Base-by-base conservation (phyloP, 768 basidiomycete species). In the Leccinum variicolor region DNA sequence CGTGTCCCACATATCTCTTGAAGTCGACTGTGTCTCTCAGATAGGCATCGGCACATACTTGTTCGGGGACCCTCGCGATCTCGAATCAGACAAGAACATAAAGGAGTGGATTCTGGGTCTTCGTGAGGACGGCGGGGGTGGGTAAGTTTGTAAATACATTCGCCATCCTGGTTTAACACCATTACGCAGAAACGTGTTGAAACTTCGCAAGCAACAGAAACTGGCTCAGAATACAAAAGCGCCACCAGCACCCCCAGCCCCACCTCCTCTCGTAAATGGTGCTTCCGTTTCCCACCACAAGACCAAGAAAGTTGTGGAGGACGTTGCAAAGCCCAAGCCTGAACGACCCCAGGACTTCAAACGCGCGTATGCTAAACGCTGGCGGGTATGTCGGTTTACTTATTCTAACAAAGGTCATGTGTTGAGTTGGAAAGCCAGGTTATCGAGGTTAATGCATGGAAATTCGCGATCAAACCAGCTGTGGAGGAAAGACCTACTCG, bases 31-130 rank as follows among this genome's bases (percentile, higher is more conserved):
- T 15, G 66, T 88, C 19, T 62, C 71, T 1, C 57, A 77, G 0
- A 56, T 82, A 11, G 86, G 83, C 7, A 68, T 73, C 17, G 68
- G 74, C 23, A 75, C 72, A 3, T 72, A 74, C 4, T 65, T 69
- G 33, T 85, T 43, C 10, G n/a, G 41, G n/a, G 41, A 69, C 28
- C 87, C 87, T 3, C 70, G 72, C 54, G 73, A 77, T 82, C 21
- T 47, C 15, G 46, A 47, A 15, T 47, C 46, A 21, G 46, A 47
- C 13, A 14, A 15, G 8, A 61, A 79, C 28, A 63, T 90, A 23
- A 63, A 62, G 4, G 68, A 73, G 50, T 90, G 87, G 88, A 71
- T 77, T 17, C 64, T 77, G 8, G 86, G 84, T n/a, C 69, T 89
- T 50, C 78, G 76, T 53, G 68, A 77, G 47, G 75, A 78, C 36